Evolutionary conservation across 106 monocot genomes (phyloP).

Genomic region (Dendrobium chrysotoxum): DNA sequence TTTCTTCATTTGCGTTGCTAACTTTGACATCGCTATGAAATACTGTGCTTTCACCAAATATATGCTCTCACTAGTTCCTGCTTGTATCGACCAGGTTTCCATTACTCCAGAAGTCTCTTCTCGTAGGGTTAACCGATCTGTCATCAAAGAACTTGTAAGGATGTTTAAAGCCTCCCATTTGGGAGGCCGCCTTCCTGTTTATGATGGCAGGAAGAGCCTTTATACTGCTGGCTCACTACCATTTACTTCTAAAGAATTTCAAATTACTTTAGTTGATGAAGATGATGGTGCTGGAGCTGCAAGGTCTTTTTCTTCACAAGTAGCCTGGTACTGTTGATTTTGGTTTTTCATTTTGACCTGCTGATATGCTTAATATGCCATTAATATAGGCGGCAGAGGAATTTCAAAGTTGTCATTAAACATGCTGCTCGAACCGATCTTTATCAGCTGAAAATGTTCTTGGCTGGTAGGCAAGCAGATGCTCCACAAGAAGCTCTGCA

Average conservation of each 20-base stretch:
- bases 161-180: constrained; percentile 47
- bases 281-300: constrained; percentile 41
- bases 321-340: background rate
- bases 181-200: constrained; percentile 80
- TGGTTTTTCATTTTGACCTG: background rate
- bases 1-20: background rate
- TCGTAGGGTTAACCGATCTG: constrained; percentile 76
- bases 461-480: constrained; percentile 31
- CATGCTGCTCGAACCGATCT: constrained; percentile 28
- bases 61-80: background rate
- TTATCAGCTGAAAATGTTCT: constrained; percentile 31
- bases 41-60: background rate
- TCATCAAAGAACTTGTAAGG: constrained; percentile 66
- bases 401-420: constrained; percentile 37
- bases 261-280: constrained; percentile 62
- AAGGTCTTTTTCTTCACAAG: constrained; percentile 29
- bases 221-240: constrained; percentile 83
- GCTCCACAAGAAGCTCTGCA: constrained; percentile 50
- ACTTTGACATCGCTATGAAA: background rate
- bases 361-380: background rate
- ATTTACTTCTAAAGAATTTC: constrained; percentile 63
- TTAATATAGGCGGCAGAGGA: constrained; percentile 20
- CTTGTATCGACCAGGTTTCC: constrained; percentile 44
- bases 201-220: constrained; percentile 92
- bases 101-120: constrained; percentile 78